Conservation (phyloP, 2,329 filamentous ascomycete species). For the Xylaria sp. region DNA sequence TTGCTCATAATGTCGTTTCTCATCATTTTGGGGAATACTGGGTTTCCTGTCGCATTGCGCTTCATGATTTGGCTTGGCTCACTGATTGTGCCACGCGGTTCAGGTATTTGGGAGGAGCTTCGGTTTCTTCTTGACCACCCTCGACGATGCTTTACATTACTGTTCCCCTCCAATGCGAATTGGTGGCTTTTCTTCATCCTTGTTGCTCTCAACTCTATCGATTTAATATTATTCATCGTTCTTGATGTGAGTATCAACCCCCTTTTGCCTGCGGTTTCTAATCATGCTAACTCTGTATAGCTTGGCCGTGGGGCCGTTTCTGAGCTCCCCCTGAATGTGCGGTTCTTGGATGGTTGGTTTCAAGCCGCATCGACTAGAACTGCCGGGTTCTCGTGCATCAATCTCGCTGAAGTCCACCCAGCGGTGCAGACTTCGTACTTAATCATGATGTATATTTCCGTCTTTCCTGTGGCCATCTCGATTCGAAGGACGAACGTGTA, state of each 20-base stretch:
- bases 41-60: constrained; percentile 92
- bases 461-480: constrained; percentile 95
- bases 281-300: constrained; percentile 53
- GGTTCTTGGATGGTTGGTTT: constrained; percentile 88
- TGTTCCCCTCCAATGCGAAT: constrained; percentile 89
- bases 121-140: constrained; percentile 93
- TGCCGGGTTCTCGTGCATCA: constrained; percentile 87
- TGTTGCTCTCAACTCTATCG: constrained; percentile 81
- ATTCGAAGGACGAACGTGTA: constrained; percentile 96
- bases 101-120: constrained; percentile 87
- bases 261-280: not conserved
- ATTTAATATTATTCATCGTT: constrained; percentile 91
- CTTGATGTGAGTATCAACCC: constrained; percentile 74
- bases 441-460: constrained; percentile 99
- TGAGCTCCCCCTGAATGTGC: constrained; percentile 74
- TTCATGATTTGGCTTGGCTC: constrained; percentile 89
- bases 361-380: constrained; percentile 91
- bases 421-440: constrained; percentile 94
- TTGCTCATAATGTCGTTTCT: constrained; percentile 84
- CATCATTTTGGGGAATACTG: constrained; percentile 94
- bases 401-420: constrained; percentile 81
- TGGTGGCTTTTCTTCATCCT: constrained; percentile 97
- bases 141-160: constrained; percentile 91
- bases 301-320: constrained; percentile 77
- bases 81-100: constrained; percentile 70